Conservation (phyloP, 2,329 filamentous ascomycete genomes). For the Phoma sp. region DNA sequence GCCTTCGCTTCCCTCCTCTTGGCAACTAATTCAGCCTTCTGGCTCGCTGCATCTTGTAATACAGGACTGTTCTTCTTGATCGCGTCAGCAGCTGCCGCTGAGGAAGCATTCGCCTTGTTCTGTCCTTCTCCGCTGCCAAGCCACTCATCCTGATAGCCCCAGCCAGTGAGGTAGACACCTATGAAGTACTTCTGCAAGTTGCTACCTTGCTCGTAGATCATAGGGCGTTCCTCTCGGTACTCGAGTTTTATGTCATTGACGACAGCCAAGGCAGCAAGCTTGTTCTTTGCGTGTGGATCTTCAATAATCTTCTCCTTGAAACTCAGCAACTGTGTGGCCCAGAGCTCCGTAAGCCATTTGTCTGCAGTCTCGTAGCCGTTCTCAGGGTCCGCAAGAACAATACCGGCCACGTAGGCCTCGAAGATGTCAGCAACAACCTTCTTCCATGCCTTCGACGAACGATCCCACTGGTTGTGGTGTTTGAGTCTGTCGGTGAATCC, state of each 20-base stretch:
- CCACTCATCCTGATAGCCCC: constrained; percentile 67
- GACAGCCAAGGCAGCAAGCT: constrained; percentile 46
- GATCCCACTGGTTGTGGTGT: constrained; percentile 51
- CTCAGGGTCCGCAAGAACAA: constrained; percentile 70
- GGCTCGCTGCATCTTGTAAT: constrained; percentile 22
- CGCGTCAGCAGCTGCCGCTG: constrained; percentile 68
- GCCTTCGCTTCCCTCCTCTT: constrained; percentile 25
- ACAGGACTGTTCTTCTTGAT: constrained; percentile 54
- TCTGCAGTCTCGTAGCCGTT: constrained; percentile 67
- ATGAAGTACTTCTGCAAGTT: constrained; percentile 64
- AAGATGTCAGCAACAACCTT: constrained; percentile 89
- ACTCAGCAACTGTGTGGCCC: constrained; percentile 57
- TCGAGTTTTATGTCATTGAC: constrained; percentile 44
- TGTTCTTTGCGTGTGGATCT: constrained; percentile 48
- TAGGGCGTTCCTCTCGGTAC: constrained; percentile 58
- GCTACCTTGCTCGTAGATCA: constrained; percentile 57
- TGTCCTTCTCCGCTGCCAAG: constrained; percentile 69
- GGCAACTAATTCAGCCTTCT: constrained; percentile 32
- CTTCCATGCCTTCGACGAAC: constrained; percentile 46
- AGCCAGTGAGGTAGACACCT: constrained; percentile 70
- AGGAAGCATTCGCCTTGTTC: constrained; percentile 72
- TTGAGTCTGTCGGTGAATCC: constrained; percentile 69
- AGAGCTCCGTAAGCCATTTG: constrained; percentile 76
- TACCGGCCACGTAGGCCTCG: constrained; percentile 84
- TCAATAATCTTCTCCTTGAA: constrained; percentile 43